Evolutionary conservation across 495 filamentous ascomycete species (phyloP), one percentile per base, ranked within the genome.

Genomic region (Neurospora tetraspora): DNA sequence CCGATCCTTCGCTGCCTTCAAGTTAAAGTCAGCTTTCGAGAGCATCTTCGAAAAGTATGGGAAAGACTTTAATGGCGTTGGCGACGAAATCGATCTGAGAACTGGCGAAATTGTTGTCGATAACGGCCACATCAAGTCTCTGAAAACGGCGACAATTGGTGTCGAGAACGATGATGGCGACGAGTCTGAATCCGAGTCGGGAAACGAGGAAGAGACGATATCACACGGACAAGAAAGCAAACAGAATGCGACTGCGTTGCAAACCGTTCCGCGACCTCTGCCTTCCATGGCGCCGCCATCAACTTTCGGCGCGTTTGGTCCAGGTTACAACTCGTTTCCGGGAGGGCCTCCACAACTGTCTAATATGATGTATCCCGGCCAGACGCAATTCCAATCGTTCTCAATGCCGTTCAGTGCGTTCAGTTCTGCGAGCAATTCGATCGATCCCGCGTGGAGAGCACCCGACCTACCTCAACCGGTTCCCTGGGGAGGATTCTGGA

Each of bases 41-140:
- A 78, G 84, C 61, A 97, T 99, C 43, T 97, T 97, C 77, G 87
- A 89, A 38, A 97, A 96, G 80, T 99, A 97, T 79, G 88, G 86
- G 27, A 88, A 87, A 76, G 91, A 97, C 80, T 97, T 97, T 77
- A 88, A 88, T 5, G 92, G 89, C 37, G 84, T 93, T 38, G 93
- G 90, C 38, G 79, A 81, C 72, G 79, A 81, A 73, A 80, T 81
- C 36, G 74, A 79, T 45, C 74, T 81, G 43, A 69, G 74, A 14
- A 96, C 91, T 0, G 93, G 92, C 27, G 83, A 92, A 61, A 89
- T 99, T 37, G 85, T 95, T 16, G 90, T 97, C 39, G 86, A 98
- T 79, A 94, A 96, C 85, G 94, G 96, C 4, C 94, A 98, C 83
- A 77, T 97, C 47, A 70, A 83, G 39, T 83, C 85, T 27, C 85